phyloP scores from a whole-genome alignment of 345 rosid genomes.

The Clausena lansium region DNA sequence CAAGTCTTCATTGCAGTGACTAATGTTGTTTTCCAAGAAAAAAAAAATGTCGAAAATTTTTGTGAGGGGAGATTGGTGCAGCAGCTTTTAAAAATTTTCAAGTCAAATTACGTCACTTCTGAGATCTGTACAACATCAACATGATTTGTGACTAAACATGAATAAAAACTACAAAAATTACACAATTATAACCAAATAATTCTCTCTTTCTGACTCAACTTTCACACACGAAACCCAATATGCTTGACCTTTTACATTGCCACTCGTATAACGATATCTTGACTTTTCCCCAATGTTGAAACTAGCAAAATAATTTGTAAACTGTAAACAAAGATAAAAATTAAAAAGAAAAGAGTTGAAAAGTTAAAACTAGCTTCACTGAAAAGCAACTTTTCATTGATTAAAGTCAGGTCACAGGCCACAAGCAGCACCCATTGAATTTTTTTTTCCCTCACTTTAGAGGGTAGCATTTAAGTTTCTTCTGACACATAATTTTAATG shows the following conservation, averaged over 20 bases:
- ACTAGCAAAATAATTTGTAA: not conserved
- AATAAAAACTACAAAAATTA: not conserved
- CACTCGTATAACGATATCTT: not conserved
- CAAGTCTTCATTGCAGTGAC: not conserved
- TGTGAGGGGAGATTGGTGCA: not conserved
- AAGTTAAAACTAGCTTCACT: not conserved
- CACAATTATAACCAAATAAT: not conserved
- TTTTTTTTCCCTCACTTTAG: not conserved
- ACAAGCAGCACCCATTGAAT: not conserved
- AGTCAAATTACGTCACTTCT: not conserved
- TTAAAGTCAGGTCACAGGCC: not conserved
- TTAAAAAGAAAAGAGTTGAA: not conserved
- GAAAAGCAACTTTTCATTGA: not conserved
- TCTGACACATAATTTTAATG: conserved; percentile 1
- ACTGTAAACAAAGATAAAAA: not conserved
- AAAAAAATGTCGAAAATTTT: too few species aligned
- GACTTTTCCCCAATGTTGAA: not conserved
- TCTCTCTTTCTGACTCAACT: not conserved
- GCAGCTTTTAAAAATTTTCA: not conserved
- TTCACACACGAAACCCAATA: not conserved
- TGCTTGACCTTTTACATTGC: not conserved
- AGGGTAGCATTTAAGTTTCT: conserved; percentile 8
- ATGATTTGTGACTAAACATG: not conserved
- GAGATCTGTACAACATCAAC: not conserved
- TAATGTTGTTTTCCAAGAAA: not conserved